Evolutionary conservation across 2,329 filamentous ascomycete species (phyloP), one percentile per base, ranked within the genome.

Genomic region (Diaporthe humulicola): DNA sequence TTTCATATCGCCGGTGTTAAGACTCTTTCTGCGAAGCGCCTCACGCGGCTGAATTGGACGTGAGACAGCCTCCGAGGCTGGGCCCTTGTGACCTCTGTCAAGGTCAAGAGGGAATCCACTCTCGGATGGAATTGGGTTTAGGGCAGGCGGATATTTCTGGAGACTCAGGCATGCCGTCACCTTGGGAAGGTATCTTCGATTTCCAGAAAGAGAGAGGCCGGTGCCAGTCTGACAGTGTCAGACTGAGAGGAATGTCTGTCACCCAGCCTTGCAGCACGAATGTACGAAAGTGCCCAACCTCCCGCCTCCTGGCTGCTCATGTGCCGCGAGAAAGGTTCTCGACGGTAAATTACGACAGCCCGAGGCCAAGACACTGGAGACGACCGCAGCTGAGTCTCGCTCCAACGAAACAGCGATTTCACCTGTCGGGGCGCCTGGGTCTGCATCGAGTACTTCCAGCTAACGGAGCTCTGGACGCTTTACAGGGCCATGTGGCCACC

Each of bases 61-160:
- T 69, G 64, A 69, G 64, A 54, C 48, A 54, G 22, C 17, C 64
- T 33, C 25, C 48, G 64, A 54, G 48, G 64, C 64, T 69, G 33
- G 64, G 19, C 33, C 30, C 64, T 54, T 33, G 64, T 54, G 48
- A 54, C 48, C n/a, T 64, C 28, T 67, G 30, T 67, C 42, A 67
- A 50, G 8, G 48, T 50, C n/a, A 9, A 57, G 15, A 22, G 14
- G n/a, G 19, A 54, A n/a, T 48, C 42, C 22, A 54, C 22, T 7
- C 10, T 9, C 14, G n/a, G 14, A 7, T 38, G 42, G n/a, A 22
- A 52, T 38, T 69, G 64, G 45, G 33, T 69, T 54, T 40, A 25
- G 17, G 48, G 64, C 30, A 38, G 33, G 64, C 64, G 64, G 33
- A 14, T 40, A 69, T 52, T 54, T 54, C 64, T 69, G 48, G 48